Conservation (phyloP, 2,329 filamentous ascomycete species). For the Dendryphion nanum region DNA sequence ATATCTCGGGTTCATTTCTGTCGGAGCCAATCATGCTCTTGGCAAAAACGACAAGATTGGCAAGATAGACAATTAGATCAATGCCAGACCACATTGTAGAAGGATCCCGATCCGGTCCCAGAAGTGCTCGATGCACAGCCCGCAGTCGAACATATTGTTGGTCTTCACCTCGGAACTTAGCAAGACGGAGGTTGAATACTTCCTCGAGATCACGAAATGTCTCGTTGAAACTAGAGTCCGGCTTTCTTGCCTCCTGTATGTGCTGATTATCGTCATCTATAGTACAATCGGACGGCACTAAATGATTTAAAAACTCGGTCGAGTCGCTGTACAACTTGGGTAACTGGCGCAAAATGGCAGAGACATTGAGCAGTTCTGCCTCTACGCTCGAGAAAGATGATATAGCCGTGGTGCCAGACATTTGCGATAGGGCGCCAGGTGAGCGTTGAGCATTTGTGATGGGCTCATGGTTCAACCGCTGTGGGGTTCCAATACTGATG, state of each 20-base stretch:
- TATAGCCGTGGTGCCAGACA: constrained; percentile 49
- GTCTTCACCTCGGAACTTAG: constrained; percentile 37
- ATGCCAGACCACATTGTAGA: constrained; percentile 24
- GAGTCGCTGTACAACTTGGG: constrained; percentile 34
- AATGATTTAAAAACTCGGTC: constrained; percentile 28
- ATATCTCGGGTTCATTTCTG: constrained; percentile 23
- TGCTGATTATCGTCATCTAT: constrained; percentile 18
- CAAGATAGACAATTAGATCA: constrained; percentile 44
- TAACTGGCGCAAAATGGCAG: constrained; percentile 42
- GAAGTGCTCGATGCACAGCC: constrained; percentile 39
- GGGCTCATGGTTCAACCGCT: too few relatives aligned
- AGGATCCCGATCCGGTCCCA: constrained; percentile 27
- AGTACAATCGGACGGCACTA: constrained; percentile 26
- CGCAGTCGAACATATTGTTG: constrained; percentile 42
- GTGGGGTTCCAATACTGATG: too few relatives aligned
- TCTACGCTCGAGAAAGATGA: constrained; percentile 48
- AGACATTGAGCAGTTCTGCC: constrained; percentile 41
- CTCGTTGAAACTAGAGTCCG: constrained; percentile 40
- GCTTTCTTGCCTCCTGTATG: constrained; percentile 28
- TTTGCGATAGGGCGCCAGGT: constrained; percentile 40
- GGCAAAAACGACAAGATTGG: constrained; percentile 46
- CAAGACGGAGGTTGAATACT: constrained; percentile 34
- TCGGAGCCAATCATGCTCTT: constrained; percentile 36
- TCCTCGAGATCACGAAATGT: constrained; percentile 36
- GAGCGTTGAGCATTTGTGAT: constrained; percentile 26